Evolutionary conservation across 2,329 filamentous ascomycete species (phyloP).

Genomic region (Elsinoe necatrix): DNA sequence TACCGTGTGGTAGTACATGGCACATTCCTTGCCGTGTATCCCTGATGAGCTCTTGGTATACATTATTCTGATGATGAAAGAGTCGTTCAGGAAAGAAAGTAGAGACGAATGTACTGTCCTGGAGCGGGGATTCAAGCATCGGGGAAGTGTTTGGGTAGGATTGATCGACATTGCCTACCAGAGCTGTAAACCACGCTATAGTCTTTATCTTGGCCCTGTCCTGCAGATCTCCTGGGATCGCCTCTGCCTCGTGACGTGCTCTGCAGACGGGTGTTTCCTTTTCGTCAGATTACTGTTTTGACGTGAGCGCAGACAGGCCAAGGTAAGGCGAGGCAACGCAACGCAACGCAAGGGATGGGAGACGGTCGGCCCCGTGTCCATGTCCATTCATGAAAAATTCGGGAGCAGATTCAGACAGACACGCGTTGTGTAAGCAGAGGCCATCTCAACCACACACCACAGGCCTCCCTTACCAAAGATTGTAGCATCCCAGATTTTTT

Average conservation of each 20-base stretch:
- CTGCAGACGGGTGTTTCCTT: background rate
- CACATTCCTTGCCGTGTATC: background rate
- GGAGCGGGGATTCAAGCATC: constrained; percentile 14
- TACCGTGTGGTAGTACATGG: background rate
- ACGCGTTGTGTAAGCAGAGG: background rate
- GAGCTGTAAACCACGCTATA: background rate
- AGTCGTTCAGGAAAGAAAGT: background rate
- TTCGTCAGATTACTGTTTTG: background rate
- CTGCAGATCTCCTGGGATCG: constrained; percentile 10
- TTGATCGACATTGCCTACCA: constrained; percentile 10
- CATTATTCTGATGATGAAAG: background rate
- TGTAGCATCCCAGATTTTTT: background rate
- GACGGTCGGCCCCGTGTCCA: too few species aligned
- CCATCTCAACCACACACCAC: constrained; percentile 6
- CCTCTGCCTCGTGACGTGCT: constrained; percentile 8
- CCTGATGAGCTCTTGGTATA: background rate
- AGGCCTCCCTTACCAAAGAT: constrained; percentile 1
- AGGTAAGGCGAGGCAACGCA: background rate
- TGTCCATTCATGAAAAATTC: background rate
- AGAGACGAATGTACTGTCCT: background rate
- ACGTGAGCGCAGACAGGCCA: background rate
- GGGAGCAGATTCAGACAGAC: background rate
- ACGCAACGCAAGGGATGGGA: too few species aligned
- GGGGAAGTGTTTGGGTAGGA: constrained; percentile 13
- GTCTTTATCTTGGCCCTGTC: background rate